Conservation (phyloP, 495 filamentous ascomycete genomes). For the Penicillium chermesinum region DNA sequence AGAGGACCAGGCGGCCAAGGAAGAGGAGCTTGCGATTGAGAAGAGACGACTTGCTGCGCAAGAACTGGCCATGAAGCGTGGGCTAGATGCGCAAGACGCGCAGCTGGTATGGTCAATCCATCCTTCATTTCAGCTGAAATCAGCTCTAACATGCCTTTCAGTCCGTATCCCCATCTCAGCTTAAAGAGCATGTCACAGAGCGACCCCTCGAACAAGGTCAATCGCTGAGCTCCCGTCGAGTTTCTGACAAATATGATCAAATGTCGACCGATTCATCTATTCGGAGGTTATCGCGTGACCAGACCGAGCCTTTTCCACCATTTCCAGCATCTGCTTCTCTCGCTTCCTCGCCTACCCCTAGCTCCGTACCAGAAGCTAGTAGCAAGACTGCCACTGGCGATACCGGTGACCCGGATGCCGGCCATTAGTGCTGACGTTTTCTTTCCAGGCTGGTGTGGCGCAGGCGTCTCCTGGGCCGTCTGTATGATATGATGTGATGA, state of each 20-base stretch:
- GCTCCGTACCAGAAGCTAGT: no score
- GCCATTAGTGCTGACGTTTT: background rate
- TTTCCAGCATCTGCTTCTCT: slow-evolving; percentile 16
- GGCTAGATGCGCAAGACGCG: slow-evolving; percentile 40
- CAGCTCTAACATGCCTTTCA: slow-evolving; percentile 10
- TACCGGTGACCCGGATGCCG: background rate
- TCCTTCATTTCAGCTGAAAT: background rate
- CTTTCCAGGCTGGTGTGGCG: background rate
- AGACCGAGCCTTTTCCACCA: slow-evolving; percentile 36
- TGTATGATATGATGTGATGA: slow-evolving; percentile 30
- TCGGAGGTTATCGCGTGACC: slow-evolving; percentile 17
- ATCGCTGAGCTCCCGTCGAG: slow-evolving; percentile 2
- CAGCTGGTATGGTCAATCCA: slow-evolving; percentile 5
- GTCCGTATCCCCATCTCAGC: slow-evolving; percentile 6
- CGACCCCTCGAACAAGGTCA: slow-evolving; percentile 7
- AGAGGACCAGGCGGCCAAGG: slow-evolving; percentile 59
- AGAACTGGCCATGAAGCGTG: slow-evolving; percentile 63
- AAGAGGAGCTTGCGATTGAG: slow-evolving; percentile 69
- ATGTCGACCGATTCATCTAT: slow-evolving; percentile 14
- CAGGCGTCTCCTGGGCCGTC: background rate
- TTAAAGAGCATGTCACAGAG: slow-evolving; percentile 7
- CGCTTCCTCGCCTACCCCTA: slow-evolving; percentile 7
- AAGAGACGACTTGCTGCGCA: slow-evolving; percentile 67
- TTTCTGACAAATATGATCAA: background rate
- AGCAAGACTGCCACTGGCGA: background rate